A percentile compares a stretch with the other conserved stretches of the same genome.
Evolutionary conservation across 495 filamentous ascomycete genomes (phyloP).

Genomic region (Baudoinia panamericana): DNA sequence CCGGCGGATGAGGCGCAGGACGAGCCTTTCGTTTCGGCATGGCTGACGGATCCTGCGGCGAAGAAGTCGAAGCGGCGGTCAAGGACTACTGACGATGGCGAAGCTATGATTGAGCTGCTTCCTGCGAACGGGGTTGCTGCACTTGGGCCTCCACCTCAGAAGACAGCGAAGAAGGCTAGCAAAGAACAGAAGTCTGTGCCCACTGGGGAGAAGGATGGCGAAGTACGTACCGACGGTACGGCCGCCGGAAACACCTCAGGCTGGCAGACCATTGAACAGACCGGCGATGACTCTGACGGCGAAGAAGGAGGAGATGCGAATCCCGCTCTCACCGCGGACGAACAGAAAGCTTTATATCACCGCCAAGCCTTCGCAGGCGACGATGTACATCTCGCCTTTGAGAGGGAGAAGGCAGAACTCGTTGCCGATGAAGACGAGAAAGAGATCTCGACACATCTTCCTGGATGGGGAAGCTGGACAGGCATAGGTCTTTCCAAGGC

Average conservation of each 20-base stretch:
- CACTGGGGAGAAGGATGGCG: too few species aligned
- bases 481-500: constrained; percentile 61
- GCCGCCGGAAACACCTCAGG: constrained; percentile 22
- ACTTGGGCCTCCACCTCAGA: too few species aligned
- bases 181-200: too few species aligned
- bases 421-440: constrained; percentile 74
- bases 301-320: constrained; percentile 50
- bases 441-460: constrained; percentile 68
- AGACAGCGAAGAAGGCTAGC: too few species aligned
- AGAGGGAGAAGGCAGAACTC: constrained; percentile 60
- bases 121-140: too few species aligned
- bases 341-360: constrained; percentile 7
- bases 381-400: constrained; percentile 74
- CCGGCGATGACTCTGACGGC: constrained; percentile 44
- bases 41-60: neutral
- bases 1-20: neutral
- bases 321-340: constrained; percentile 47
- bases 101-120: too few species aligned
- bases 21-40: neutral
- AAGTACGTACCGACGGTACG: neutral
- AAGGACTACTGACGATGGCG: too few species aligned
- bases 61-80: neutral
- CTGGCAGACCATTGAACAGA: constrained; percentile 24
- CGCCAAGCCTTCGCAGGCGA: constrained; percentile 68
- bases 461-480: constrained; percentile 86